These are phyloP conservation scores for Kodamaea fukazawae DNA, from an alignment of 805 yeast species.

Conservation along the genomic window DNA sequence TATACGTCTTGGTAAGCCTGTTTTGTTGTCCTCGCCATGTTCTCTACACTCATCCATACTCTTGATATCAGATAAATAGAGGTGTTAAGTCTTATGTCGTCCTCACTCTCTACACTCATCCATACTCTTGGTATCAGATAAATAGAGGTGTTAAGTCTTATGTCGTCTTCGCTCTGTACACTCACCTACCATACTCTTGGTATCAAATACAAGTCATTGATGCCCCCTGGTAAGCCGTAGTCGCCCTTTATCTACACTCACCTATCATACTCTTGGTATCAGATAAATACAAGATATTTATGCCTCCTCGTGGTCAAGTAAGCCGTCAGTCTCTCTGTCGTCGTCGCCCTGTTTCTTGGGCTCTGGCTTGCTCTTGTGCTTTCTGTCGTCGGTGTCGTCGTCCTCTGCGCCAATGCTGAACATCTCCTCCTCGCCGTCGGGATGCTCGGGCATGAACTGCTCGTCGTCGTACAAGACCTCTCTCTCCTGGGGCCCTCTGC, in stretches of 20 bases:
- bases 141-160: too few species aligned
- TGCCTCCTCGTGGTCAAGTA: neutral
- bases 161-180: too few species aligned
- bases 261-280: conserved; percentile 2
- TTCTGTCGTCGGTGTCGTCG: conserved; percentile 13
- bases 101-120: too few species aligned
- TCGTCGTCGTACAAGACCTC: conserved; percentile 10
- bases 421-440: conserved; percentile 39
- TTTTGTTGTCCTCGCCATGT: too few species aligned
- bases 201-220: too few species aligned
- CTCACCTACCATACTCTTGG: too few species aligned
- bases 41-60: too few species aligned
- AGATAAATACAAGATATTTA: neutral
- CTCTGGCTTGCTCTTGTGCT: conserved; percentile 15
- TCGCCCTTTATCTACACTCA: neutral
- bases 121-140: too few species aligned
- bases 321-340: conserved; percentile 3
- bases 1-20: too few species aligned
- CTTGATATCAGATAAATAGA: too few species aligned
- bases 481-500: conserved; percentile 7
- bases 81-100: too few species aligned
- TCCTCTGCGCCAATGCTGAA: conserved; percentile 42
- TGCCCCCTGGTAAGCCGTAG: too few species aligned
- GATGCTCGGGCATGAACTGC: conserved; percentile 23
- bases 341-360: conserved; percentile 2